Base-by-base conservation (phyloP, 1,284 basidiomycete species). In the Albatrellus sp. region DNA sequence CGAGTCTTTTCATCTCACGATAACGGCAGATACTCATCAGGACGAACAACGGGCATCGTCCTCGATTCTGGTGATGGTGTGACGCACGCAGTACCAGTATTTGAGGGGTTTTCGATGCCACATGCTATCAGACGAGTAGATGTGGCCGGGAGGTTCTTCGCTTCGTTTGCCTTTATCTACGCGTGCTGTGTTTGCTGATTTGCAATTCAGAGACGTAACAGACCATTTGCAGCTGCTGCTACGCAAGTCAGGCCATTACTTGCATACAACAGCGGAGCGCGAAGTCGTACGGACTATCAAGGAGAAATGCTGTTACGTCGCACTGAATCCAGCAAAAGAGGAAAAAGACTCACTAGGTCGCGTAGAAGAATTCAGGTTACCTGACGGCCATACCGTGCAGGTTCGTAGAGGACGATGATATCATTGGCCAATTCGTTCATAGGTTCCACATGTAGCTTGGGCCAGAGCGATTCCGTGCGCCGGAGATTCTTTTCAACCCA, bases 101-200 rank as follows among this genome's bases (percentile, higher is more conserved):
- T 96, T 57, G 96, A 99, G 61, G 96, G 96, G 0, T 98, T 98
- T 68, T 93, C 90, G 8, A 97, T 98, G 90, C 93, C 94, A 32
- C 91, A 98, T 60, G 94, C 96, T 32, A 94, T 98, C 53, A 81
- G 92, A 44, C 70, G 96, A 56, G 85, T 98, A 46, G 96, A 99
- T 61, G 79, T 99, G 5, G 96, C 96, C 17, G 96, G 96, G 54
- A 73, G 92, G 82, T 90, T 62, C 55, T 49, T 45, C 34, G 12
- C 16, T 4, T 16, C n/a, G 13, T 7, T 3, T 28, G 19, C 31
- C 24, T 17, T 35, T 34, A 17, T 37, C 12, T 43, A 24, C 13
- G 19, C 31, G 30, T 14, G 12, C 29, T 17, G 24, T 30, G 10
- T 33, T 13, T 11, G 32, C 16, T 33, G 24, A 40, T 14, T 8